Conservation (phyloP, 2,329 filamentous ascomycete genomes). For the Blastomyces parvus region DNA sequence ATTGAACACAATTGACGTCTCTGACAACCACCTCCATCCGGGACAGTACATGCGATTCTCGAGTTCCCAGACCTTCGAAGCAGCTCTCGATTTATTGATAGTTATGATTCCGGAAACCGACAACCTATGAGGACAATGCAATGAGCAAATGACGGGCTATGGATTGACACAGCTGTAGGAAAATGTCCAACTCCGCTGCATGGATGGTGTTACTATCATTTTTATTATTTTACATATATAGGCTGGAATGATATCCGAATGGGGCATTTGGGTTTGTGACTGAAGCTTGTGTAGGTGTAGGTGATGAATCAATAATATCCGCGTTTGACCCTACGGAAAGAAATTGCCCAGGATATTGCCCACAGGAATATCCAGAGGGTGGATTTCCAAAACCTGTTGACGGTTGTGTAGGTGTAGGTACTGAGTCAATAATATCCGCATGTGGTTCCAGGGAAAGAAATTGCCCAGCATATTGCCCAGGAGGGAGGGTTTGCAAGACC, state of each 20-base stretch:
- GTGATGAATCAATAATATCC: not conserved
- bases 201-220: not conserved
- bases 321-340: not conserved
- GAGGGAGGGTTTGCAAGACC: no score
- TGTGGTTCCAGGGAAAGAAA: not conserved
- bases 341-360: not conserved
- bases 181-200: not conserved
- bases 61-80: not conserved
- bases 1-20: not conserved
- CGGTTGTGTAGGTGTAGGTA: not conserved
- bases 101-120: slow-evolving; percentile 2
- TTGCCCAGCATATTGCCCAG: no score
- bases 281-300: not conserved
- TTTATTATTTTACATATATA: not conserved
- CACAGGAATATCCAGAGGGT: not conserved
- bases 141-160: not conserved
- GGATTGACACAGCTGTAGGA: not conserved
- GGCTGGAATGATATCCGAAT: not conserved
- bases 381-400: not conserved
- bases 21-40: not conserved
- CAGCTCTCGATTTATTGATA: not conserved
- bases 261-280: not conserved
- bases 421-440: not conserved
- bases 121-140: not conserved
- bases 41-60: not conserved